A percentile compares a stretch with the other conserved stretches of the same genome.
Evolutionary conservation across 1,284 basidiomycete species (phyloP).

Genomic region (Malassezia japonica): DNA sequence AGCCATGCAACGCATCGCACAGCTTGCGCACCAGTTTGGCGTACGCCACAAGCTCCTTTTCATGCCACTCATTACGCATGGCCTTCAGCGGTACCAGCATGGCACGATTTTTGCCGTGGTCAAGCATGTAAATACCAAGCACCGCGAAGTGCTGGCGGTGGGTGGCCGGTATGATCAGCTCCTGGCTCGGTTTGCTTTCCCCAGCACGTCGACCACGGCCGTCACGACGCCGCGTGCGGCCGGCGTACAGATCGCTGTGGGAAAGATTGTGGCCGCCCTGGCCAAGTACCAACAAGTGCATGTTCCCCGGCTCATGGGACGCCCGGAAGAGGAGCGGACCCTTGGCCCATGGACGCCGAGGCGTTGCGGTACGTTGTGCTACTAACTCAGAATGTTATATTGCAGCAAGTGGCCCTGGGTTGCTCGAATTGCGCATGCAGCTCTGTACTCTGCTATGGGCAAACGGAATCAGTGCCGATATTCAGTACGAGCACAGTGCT

Average conservation of each 20-base stretch:
- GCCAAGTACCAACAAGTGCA: conserved; percentile 60
- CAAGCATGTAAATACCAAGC: conserved; percentile 51
- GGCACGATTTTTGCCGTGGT: conserved; percentile 68
- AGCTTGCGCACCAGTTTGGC: conserved; percentile 58
- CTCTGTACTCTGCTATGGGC: conserved; percentile 68
- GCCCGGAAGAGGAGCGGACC: conserved; percentile 62
- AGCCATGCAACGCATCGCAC: conserved; percentile 61
- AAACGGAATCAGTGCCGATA: conserved; percentile 69
- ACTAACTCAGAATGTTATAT: conserved; percentile 53
- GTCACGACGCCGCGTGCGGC: conserved; percentile 57
- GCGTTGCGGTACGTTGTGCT: conserved; percentile 54
- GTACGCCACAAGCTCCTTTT: conserved; percentile 59
- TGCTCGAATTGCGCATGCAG: conserved; percentile 66
- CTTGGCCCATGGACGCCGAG: conserved; percentile 79
- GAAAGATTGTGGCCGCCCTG: conserved; percentile 65
- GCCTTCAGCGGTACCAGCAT: conserved; percentile 59
- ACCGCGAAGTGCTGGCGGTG: conserved; percentile 62
- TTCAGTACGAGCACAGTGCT: conserved; percentile 59
- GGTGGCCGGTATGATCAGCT: conserved; percentile 72
- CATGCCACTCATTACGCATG: conserved; percentile 59
- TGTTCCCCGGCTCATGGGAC: conserved; percentile 59
- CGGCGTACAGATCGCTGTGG: conserved; percentile 66
- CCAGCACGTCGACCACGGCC: conserved; percentile 29
- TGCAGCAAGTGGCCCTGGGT: conserved; percentile 65
- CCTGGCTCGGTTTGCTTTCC: conserved; percentile 58